Evolutionary conservation across 1,284 basidiomycete species (phyloP), one percentile per base, ranked within the genome.

Genomic region (Puccinia horiana): DNA sequence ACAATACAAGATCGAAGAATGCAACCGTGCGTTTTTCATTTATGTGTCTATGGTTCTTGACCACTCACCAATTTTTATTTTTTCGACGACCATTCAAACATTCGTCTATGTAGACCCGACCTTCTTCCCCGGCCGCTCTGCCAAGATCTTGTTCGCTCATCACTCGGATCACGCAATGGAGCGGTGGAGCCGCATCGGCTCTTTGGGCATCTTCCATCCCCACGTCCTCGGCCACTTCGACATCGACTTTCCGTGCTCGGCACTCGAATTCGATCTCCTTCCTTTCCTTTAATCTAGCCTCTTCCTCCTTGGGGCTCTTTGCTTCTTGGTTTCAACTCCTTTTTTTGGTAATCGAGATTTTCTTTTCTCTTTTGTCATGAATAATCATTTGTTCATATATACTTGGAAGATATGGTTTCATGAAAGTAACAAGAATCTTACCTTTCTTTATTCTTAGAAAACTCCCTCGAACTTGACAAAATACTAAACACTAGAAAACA

Each of bases 91-190:
- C 29, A 6, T 63, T 63, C 8, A 4, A 29, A 37, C 26, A 8
- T 26, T 23, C 3, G 29, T 20, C 6, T 2, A 5, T 26, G 26
- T 84, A 95, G 94, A 97, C 87, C 90, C 92, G 0, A 93, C 94
- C 70, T 99, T 93, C 89, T 96, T 99, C 90, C 94, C 95, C 58
- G 96, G 95, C 74, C 92, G 96, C 47, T 94, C 94, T 0, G 96
- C 96, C 6, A 92, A 90, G 54, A 93, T 99, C 85, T 93, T 91
- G 88, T 95, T 94, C 84, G 12, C 73, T 84, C 14, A 56, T 83
- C 20, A 86, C 84, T 0, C 83, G 86, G 2, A 84, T 47, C 84
- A 86, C 67, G 11, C 8, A 23, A 20, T 12, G 49, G 49, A 12
- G 12, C 11, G 20, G 4, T 95, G 96, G 87, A 87, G 91, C 77